Evolutionary conservation across 176 grass and related monocot genomes (phyloP).

Genomic region (Oryza rufipogon): DNA sequence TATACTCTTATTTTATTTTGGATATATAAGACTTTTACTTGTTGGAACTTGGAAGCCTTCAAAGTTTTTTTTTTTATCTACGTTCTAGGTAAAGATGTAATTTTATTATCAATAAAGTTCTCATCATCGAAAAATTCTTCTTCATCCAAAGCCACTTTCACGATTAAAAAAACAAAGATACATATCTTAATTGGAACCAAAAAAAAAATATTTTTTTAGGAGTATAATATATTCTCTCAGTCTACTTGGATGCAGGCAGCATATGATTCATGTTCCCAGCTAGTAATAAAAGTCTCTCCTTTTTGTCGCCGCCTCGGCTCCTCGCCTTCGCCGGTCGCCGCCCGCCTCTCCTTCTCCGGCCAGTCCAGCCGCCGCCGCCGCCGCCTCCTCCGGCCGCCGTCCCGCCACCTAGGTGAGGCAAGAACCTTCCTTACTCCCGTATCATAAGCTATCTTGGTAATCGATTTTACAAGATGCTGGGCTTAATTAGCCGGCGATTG

Average conservation of each 20-base stretch:
- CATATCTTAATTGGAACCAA: background rate
- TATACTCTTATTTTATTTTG: too few species aligned
- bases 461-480: background rate
- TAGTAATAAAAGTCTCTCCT: background rate
- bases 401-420: background rate
- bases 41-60: background rate
- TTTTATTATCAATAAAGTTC: background rate
- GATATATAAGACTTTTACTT: too few species aligned
- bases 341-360: background rate
- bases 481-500: background rate
- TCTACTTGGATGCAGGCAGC: background rate
- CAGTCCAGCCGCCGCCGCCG: background rate
- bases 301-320: background rate
- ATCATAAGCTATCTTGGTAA: background rate
- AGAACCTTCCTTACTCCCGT: background rate
- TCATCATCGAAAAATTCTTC: background rate
- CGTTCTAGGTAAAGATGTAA: too few species aligned
- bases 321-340: slow-evolving; percentile 4
- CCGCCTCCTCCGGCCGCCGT: background rate
- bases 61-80: too few species aligned
- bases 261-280: background rate
- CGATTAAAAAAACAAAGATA: background rate
- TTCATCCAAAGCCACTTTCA: background rate
- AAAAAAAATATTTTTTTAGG: background rate
- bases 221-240: background rate